Percentiles rank a stretch among this genome's conserved stretches.
phyloP scores from a whole-genome alignment of 2,329 filamentous ascomycete species.

The Elsinoe arachidis region DNA sequence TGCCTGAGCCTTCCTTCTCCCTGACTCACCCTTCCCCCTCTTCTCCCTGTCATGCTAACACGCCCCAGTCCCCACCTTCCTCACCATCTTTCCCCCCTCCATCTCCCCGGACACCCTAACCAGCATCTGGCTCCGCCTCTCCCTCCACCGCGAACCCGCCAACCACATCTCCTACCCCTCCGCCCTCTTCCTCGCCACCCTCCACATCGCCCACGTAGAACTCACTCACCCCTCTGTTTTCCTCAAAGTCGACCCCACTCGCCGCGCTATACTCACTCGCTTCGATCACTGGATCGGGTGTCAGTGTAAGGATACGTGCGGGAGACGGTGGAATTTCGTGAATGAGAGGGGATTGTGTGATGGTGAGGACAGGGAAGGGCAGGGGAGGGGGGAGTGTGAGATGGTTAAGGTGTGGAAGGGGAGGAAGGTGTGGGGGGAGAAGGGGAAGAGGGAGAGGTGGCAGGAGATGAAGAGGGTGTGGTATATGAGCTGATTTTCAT shows the following conservation, averaged over 20 bases:
- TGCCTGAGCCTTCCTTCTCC: not conserved
- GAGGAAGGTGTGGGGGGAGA: not conserved
- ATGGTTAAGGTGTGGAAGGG: not conserved
- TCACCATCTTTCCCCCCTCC: not conserved
- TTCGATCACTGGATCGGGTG: not conserved
- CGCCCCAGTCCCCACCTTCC: not conserved
- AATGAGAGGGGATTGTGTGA: not conserved
- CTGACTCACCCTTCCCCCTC: not conserved
- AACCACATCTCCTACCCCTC: not conserved
- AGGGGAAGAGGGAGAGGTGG: not conserved
- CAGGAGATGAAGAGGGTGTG: not conserved
- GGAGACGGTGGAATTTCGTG: not conserved
- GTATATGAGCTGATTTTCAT: not conserved
- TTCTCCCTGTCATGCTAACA: not conserved
- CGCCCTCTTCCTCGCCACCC: not conserved
- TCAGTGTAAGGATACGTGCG: not conserved
- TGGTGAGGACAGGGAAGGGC: not conserved
- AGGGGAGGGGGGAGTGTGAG: not conserved
- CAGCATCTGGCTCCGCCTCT: not conserved
- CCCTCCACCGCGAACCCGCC: not conserved
- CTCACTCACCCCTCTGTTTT: not conserved
- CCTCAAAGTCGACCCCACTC: not conserved
- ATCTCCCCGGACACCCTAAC: not conserved
- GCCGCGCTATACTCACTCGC: not conserved
- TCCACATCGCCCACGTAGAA: slow-evolving; percentile 1